Evolutionary conservation across 75 land plant species (phyloP), one percentile per base, ranked within the genome.

Genomic region (Picea glauca): DNA sequence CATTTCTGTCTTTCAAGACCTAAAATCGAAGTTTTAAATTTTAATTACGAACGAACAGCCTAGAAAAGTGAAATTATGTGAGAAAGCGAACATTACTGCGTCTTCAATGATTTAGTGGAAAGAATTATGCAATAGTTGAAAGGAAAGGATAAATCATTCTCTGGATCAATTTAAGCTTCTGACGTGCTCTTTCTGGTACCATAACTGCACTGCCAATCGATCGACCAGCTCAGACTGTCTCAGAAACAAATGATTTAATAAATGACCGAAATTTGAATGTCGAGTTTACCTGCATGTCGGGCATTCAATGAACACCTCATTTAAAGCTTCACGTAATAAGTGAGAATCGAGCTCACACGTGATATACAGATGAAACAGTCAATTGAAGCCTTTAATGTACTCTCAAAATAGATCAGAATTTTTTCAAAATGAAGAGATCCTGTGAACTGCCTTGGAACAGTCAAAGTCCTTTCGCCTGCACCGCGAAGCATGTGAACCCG

Each of bases 271-370:
- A 50, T 50, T 50, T 50, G 54, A 50, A 50, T 50, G 11, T 18
- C 5, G 15, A 30, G 7, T 65, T 5, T 30, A 65, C 33, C 31
- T 65, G 33, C 14, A 65, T 31, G 15, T 33, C 20, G 35, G 40
- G 40, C 70, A 66, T 66, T 66, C 2, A 66, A 66, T 26, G 35
- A 33, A 15, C 9, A 33, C 20, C 40, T 33, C 9, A 43, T 38
- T 70, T 70, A 70, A 70, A 70, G 73, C 46, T 70, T 70, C 73
- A 70, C 73, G 73, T 20, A 70, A 70, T 70, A 70, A 70, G 73
- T 70, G 73, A 70, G 73, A 43, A 70, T 43, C 73, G 54, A 38
- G n/a, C n/a, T n/a, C 73, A 70, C 73, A 70, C 73, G 73, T 70
- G 73, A 70, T 12, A 7, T 38, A 70, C 5, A 70, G 73, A 17